Percentiles rank a stretch among this genome's conserved stretches.
These are phyloP conservation scores for Blastomyces gilchristii DNA, from an alignment of 2,329 filamentous ascomycete species.

Conservation along the genomic window DNA sequence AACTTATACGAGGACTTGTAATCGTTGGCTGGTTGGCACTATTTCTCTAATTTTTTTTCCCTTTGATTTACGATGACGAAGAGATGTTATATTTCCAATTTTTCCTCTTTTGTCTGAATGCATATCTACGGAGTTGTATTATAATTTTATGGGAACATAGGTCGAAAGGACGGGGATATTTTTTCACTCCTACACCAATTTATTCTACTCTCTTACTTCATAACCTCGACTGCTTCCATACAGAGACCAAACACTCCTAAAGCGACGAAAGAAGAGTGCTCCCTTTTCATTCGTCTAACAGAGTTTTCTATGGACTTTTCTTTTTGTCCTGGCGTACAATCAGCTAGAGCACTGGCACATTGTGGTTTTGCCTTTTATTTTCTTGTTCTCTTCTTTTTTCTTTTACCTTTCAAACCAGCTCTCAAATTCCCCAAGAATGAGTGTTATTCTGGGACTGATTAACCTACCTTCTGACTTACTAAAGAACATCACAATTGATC, in stretches of 20 bases:
- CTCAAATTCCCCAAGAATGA: too few relatives aligned
- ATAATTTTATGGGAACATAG: neutral
- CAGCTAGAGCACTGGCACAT: neutral
- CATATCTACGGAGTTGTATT: conserved; percentile 5
- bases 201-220: neutral
- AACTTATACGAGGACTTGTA: neutral
- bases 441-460: too few relatives aligned
- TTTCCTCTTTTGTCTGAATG: neutral
- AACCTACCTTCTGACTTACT: too few relatives aligned
- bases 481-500: too few relatives aligned
- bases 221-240: neutral
- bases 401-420: too few relatives aligned
- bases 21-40: neutral
- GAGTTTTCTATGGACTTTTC: too few relatives aligned
- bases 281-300: too few relatives aligned
- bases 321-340: too few relatives aligned
- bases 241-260: neutral
- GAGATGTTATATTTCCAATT: neutral
- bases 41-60: too few relatives aligned
- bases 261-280: too few relatives aligned
- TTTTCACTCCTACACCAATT: neutral
- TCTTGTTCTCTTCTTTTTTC: neutral
- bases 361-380: neutral
- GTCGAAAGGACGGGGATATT: neutral
- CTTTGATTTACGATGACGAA: neutral